Percentiles rank a stretch among this genome's conserved stretches.
Conservation (phyloP, 2,329 filamentous ascomycete genomes). For the Taxawa tesnikishii region DNA sequence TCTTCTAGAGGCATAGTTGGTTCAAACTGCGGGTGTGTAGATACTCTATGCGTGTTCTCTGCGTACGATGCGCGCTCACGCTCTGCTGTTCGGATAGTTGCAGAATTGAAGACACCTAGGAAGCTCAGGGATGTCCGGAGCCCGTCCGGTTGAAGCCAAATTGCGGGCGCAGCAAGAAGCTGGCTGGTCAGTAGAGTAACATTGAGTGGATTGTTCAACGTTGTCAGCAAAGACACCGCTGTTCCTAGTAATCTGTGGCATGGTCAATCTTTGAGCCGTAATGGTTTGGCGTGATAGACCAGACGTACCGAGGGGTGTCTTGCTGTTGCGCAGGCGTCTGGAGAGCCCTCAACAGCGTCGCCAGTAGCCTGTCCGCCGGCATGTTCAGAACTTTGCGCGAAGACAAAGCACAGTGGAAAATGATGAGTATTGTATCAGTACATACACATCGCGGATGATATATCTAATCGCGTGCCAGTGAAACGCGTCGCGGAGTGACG, state of each 20-base stretch:
- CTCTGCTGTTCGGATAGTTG: constrained; percentile 43
- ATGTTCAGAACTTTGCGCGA: no score
- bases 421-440: no score
- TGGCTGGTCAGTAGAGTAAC: constrained; percentile 61
- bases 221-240: constrained; percentile 54
- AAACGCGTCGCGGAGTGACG: no score
- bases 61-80: constrained; percentile 27
- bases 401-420: no score
- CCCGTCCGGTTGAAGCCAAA: constrained; percentile 54
- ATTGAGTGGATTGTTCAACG: constrained; percentile 63
- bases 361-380: constrained; percentile 55
- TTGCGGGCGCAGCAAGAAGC: constrained; percentile 56
- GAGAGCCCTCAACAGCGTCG: constrained; percentile 51
- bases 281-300: no score
- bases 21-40: constrained; percentile 15
- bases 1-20: constrained; percentile 30
- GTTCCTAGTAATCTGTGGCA: constrained; percentile 45
- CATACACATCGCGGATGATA: no score
- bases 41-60: constrained; percentile 9
- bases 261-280: constrained; percentile 16
- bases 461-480: no score
- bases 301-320: constrained; percentile 44
- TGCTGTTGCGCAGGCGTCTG: constrained; percentile 46
- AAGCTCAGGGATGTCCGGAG: constrained; percentile 52
- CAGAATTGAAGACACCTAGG: constrained; percentile 60